Evolutionary conservation across 2,329 filamentous ascomycete species (phyloP), one percentile per base, ranked within the genome.

Genomic region (Drechslerella coelobrocha): DNA sequence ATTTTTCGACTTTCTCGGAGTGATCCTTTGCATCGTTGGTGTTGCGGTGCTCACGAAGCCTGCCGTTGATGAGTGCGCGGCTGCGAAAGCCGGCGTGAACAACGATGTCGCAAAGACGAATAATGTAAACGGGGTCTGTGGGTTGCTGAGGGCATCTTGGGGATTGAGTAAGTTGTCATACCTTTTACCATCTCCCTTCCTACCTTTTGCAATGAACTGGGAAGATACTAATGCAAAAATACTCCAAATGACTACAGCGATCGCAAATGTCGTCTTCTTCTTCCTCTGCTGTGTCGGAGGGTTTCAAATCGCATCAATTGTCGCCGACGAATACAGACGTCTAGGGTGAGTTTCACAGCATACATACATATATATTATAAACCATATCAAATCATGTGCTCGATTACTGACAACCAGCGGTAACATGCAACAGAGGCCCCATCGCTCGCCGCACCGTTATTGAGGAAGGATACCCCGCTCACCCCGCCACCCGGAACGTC

Each of bases 371-470:
- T 50, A 61, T 34, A 4, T 29, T 26, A 24, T 9, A 12, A 24
- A 37, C 6, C 27, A 45, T 29, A 26, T 39, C 19, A 47, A 24
- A 1, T 5, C 9, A 24, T 14, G 5, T 17, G 21, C 6, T n/a
- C 9, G 21, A 21, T 5, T 14, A 2, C 63, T 61, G 57, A 68
- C 39, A n/a, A n/a, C n/a, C n/a, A n/a, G n/a, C 5, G 2, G 10
- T 48, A 10, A 31, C 39, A 51, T 14, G 12, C 29, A 21, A 43
- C 34, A 69, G 65, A 6, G 65, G 65, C 23, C 65, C 65, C 27
- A 57, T 69, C 53, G 65, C 65, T 37, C 65, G 65, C 47, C 65
- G 65, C 23, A 69, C 65, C 12, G 57, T 69, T 26, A 69, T 69
- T 47, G 65, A 69, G 21, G 65, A 69, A 54, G 65, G 65, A 24